phyloP scores from a whole-genome alignment of 106 monocot species.

The Hemerocallis citrina region DNA sequence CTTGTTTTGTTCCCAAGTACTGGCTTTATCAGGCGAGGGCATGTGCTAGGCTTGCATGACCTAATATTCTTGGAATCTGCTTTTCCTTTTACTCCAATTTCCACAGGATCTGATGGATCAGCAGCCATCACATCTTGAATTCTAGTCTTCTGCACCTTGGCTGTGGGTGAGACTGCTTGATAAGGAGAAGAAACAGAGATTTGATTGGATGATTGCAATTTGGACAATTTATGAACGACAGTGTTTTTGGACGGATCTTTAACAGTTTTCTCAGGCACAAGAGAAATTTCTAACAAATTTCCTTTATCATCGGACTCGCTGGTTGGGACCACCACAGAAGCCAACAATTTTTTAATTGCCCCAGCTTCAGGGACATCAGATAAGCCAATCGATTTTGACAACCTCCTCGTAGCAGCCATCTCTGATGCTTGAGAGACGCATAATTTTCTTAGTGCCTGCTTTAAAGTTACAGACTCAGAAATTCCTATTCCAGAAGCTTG shows the following conservation, averaged over 20 bases:
- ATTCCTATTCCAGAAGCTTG: constrained; percentile 42
- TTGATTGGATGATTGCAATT: constrained; percentile 10
- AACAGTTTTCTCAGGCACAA: constrained; percentile 26
- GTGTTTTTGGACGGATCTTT: too few relatives aligned
- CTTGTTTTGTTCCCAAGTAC: constrained; percentile 22
- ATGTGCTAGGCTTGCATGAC: not conserved
- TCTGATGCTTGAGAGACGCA: constrained; percentile 72
- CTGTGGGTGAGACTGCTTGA: constrained; percentile 3
- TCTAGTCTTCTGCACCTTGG: constrained; percentile 22
- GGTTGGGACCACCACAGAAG: constrained; percentile 38
- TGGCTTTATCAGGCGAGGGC: constrained; percentile 17
- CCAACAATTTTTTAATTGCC: constrained; percentile 39
- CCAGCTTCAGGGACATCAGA: constrained; percentile 38
- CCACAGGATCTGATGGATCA: constrained; percentile 9
- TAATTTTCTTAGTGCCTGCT: constrained; percentile 61
- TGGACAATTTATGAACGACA: too few relatives aligned
- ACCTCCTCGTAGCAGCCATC: constrained; percentile 61
- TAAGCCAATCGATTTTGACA: constrained; percentile 25
- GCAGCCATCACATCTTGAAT: constrained; percentile 61
- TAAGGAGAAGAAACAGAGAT: not conserved
- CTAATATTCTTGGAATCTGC: constrained; percentile 11
- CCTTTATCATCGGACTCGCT: constrained; percentile 18
- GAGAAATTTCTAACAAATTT: constrained; percentile 23
- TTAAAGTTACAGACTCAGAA: constrained; percentile 55
- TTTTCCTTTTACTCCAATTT: constrained; percentile 37